Evolutionary conservation across 352 stramenopile species (phyloP).

Genomic region (Phytopythium ostracodes): DNA sequence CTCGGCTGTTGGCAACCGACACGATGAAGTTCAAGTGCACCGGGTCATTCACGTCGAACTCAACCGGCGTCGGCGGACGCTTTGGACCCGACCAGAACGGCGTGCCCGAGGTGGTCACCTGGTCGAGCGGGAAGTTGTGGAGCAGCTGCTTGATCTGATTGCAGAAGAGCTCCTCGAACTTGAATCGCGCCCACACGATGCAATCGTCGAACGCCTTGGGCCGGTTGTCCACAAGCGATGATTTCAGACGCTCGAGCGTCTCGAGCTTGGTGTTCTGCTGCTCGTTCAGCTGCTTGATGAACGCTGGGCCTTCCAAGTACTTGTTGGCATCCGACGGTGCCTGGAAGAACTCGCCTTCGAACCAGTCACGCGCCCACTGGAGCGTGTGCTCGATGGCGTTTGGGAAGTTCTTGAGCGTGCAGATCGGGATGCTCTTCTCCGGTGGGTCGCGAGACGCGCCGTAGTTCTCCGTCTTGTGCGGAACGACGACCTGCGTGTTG

Average conservation of each 20-base stretch:
- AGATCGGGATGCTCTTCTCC: conserved; percentile 99
- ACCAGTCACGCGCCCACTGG: conserved; percentile 98
- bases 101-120: conserved; percentile 93
- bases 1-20: conserved; percentile 93
- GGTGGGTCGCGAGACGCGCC: conserved; percentile 96
- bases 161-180: conserved; percentile 98
- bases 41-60: conserved; percentile 90
- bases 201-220: conserved; percentile 96
- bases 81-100: conserved; percentile 99
- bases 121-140: conserved; percentile 97
- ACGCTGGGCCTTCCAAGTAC: conserved; percentile 83
- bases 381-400: conserved; percentile 99
- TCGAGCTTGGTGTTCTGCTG: conserved; percentile 98
- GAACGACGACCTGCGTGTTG: conserved; percentile 93
- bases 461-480: conserved; percentile 96
- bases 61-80: conserved; percentile 92
- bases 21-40: conserved; percentile 97
- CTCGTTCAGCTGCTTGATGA: conserved; percentile 92
- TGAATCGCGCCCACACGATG: conserved; percentile 95
- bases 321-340: conserved; percentile 95
- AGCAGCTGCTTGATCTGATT: conserved; percentile 98
- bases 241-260: conserved; percentile 91
- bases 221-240: conserved; percentile 91
- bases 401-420: conserved; percentile 99
- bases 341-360: conserved; percentile 99